Evolutionary conservation across 106 monocot genomes (phyloP), one percentile per base, ranked within the genome.

Genomic region (Dendrobium nobile): DNA sequence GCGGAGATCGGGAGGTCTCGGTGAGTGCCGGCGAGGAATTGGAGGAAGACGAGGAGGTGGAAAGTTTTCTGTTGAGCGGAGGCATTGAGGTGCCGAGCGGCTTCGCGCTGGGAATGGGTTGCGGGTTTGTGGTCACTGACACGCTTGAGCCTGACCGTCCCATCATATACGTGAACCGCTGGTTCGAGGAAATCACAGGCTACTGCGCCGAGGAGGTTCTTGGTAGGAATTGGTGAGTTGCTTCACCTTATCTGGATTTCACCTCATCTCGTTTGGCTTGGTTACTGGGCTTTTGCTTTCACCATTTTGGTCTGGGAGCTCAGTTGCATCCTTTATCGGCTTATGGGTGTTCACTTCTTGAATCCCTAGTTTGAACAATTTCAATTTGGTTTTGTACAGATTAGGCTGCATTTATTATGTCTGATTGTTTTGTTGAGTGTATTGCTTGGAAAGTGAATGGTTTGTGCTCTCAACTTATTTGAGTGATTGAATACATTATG

Each of bases 201-300:
- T 94, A 94, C 55, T 82, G 84, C 43, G 94, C 91, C 9, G 89
- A 94, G 79, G 94, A 94, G 83, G 91, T 94, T 11, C 89, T 94
- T 47, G 94, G 91, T 4, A 86, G 94, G 79, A 94, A 91, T 78
- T 94, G 91, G 94, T 94, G 40, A 79, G 88, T 86, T n/a, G 16
- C 40, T 7, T 64, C 43, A 10, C 9, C 48, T 48, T 48, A 11
- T 48, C 48, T 48, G 48, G 48, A 13, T 44, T 4, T 42, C 47
- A 68, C 18, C 55, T 82, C 9, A 27, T 5, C 13, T 58, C 13
- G 19, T 58, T 61, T 61, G 61, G 61, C 22, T 61, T 61, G n/a
- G 20, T 6, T 61, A 61, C 22, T 3, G 61, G 61, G 61, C 15
- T 58, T 58, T 58, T 15, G 20, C 9, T 61, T n/a, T 4, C 61